A percentile compares a stretch with the other conserved stretches of the same genome.
These are phyloP conservation scores for Cladosporium sp. DNA, from an alignment of 2,329 filamentous ascomycete genomes.

Conservation along the genomic window DNA sequence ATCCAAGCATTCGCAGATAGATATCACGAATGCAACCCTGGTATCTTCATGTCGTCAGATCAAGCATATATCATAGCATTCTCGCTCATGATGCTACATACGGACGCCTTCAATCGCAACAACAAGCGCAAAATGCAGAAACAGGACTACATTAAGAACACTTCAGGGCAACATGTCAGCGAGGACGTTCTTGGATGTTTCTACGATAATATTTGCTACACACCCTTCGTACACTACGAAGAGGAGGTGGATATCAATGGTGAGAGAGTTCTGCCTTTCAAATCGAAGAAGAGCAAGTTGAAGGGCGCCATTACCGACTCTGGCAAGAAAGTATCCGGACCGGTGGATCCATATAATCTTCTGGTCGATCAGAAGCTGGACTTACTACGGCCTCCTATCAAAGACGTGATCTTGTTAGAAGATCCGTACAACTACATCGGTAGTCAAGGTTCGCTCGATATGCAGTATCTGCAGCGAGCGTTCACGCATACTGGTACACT, in stretches of 20 bases:
- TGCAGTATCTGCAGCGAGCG: constrained; percentile 76
- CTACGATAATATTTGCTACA: constrained; percentile 98
- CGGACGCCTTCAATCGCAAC: constrained; percentile 99
- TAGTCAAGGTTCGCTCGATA: constrained; percentile 68
- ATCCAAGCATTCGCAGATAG: constrained; percentile 91
- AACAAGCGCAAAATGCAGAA: constrained; percentile 99
- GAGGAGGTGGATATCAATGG: constrained; percentile 80
- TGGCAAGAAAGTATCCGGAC: constrained; percentile 61
- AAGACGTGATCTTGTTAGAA: constrained; percentile 87
- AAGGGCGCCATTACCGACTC: constrained; percentile 62
- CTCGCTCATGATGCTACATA: constrained; percentile 91
- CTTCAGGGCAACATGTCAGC: constrained; percentile 82
- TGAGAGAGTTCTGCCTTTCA: constrained; percentile 67
- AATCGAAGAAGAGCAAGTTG: constrained; percentile 67
- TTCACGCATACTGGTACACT: constrained; percentile 89
- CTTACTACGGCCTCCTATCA: constrained; percentile 74
- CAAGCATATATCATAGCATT: constrained; percentile 99
- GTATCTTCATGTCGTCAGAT: constrained; percentile 84
- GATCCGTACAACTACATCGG: constrained; percentile 88
- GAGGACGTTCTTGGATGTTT: constrained; percentile 93
- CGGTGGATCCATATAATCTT: constrained; percentile 86
- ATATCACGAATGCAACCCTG: constrained; percentile 97
- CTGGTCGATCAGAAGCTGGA: constrained; percentile 89
- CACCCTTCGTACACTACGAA: constrained; percentile 95
- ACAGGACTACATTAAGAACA: constrained; percentile 90